Base-by-base conservation (phyloP, 2,329 filamentous ascomycete species). In the Fusarium sp. region DNA sequence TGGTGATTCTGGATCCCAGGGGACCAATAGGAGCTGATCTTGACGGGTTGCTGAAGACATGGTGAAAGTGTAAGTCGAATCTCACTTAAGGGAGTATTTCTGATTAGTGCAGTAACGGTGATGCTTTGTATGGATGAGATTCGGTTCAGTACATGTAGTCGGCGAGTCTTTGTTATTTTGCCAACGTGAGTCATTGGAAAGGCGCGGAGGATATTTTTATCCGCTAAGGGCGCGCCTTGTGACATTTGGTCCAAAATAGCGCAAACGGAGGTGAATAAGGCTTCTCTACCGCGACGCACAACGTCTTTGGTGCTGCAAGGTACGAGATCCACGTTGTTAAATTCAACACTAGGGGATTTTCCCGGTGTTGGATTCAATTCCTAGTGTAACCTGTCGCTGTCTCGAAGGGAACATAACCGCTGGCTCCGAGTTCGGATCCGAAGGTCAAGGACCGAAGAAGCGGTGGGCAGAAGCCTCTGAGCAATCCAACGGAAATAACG, bases 1-100 rank as follows among this genome's bases (percentile, higher is more conserved):
- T 0, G 38, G 16, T 2, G 76, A 78, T 6, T 67, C 47, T 1
- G 76, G 74, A 10, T 79, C 77, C 77, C 77, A 79, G 7, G 77
- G 77, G 4, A 79, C 56, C 4, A 79, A 62, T 9, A 66, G 22
- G 5, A 79, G 54, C 20, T 67, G 67, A 4, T 57, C 62, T 34
- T 50, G 54, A 16, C 20, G 54, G 7, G 57, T 62, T 45, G 62
- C 45, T 20, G 60, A 62, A 5, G 69, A 57, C 72, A 75, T 74
- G 9, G 13, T 14, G 18, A 31, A 11, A 11, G 4, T 22, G 4
- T 63, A 7, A 56, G 7, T 42, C 64, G 10, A 52, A n/a, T n/a
- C 8, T 52, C 34, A 27, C 22, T 27, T 27, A 24, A 10, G 18
- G n/a, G 13, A 29, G 18, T n/a, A n/a, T n/a, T 18, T 18, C 47